Conservation (phyloP, 768 basidiomycete genomes). For the Lactarius psammicola region DNA sequence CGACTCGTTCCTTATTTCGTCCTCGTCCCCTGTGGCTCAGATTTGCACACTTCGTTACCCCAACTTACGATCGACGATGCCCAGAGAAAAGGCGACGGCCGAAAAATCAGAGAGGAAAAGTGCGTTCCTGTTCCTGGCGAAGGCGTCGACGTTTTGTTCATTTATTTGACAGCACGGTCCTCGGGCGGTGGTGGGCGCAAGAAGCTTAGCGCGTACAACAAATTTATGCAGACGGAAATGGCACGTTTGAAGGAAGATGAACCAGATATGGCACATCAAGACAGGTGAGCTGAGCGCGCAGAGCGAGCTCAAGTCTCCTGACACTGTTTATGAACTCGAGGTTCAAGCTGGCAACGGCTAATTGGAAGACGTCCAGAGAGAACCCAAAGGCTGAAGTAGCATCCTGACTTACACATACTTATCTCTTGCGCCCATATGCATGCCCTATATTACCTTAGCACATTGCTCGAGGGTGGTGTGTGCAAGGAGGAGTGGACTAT, state of each 20-base stretch:
- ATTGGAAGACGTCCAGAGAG: conserved; percentile 75
- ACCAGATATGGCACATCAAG: conserved; percentile 69
- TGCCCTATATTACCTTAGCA: background rate
- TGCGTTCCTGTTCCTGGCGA: conserved; percentile 3
- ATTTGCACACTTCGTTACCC: background rate
- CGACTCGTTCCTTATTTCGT: background rate
- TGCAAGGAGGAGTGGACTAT: background rate
- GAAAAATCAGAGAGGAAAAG: conserved; percentile 30
- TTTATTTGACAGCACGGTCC: conserved; percentile 46
- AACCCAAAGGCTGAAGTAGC: conserved; percentile 35
- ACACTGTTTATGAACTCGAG: conserved; percentile 37
- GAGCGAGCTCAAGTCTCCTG: conserved; percentile 8
- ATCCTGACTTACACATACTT: conserved; percentile 15
- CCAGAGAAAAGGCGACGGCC: conserved; percentile 26
- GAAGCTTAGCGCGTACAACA: conserved; percentile 72
- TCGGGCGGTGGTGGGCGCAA: conserved; percentile 53
- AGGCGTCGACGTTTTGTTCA: conserved; percentile 14
- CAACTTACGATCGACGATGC: conserved; percentile 18
- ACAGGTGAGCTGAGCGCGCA: conserved; percentile 49
- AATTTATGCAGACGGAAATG: conserved; percentile 79
- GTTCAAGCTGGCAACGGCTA: conserved; percentile 70
- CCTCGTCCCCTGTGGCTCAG: conserved; percentile 6
- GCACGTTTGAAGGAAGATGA: conserved; percentile 74
- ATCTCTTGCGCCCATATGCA: conserved; percentile 9
- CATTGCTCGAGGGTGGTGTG: background rate